Evolutionary conservation across 31 red algal species (phyloP).

Genomic region (Pterothamnion heteromorphum): DNA sequence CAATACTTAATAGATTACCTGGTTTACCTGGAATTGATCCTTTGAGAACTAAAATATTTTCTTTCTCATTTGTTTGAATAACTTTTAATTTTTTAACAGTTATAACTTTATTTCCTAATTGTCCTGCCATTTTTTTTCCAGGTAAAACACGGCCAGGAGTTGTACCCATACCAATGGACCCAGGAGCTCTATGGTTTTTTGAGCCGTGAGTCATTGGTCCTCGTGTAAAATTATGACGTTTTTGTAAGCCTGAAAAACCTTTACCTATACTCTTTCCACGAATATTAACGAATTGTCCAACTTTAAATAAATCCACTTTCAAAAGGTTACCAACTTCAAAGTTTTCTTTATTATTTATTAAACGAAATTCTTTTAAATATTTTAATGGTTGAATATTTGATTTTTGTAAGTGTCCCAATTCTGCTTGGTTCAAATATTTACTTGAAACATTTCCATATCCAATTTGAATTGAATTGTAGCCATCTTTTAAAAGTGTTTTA

Average conservation of each 20-base stretch:
- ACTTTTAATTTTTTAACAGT: not conserved
- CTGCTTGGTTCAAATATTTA: not conserved
- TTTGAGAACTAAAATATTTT: not conserved
- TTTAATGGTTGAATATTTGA: not conserved
- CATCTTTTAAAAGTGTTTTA: not conserved
- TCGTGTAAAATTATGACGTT: not conserved
- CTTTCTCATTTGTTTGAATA: not conserved
- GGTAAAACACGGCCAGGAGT: not conserved
- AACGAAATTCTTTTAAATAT: not conserved
- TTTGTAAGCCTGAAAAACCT: conserved; percentile 7
- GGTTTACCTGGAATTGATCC: not conserved
- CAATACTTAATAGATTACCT: not conserved
- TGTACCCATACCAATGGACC: not conserved
- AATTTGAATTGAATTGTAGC: not conserved
- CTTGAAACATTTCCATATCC: not conserved
- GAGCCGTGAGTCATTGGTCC: not conserved
- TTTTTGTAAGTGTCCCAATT: not conserved
- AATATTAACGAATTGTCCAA: not conserved
- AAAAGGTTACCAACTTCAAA: not conserved
- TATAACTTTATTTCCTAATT: not conserved
- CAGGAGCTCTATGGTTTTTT: not conserved
- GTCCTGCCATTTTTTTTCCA: not conserved
- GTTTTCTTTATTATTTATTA: not conserved
- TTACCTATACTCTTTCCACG: not conserved
- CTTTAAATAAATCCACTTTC: not conserved